Percentiles rank a stretch among this genome's conserved stretches.
phyloP scores from a whole-genome alignment of 768 basidiomycete genomes.

The Mycena metata region DNA sequence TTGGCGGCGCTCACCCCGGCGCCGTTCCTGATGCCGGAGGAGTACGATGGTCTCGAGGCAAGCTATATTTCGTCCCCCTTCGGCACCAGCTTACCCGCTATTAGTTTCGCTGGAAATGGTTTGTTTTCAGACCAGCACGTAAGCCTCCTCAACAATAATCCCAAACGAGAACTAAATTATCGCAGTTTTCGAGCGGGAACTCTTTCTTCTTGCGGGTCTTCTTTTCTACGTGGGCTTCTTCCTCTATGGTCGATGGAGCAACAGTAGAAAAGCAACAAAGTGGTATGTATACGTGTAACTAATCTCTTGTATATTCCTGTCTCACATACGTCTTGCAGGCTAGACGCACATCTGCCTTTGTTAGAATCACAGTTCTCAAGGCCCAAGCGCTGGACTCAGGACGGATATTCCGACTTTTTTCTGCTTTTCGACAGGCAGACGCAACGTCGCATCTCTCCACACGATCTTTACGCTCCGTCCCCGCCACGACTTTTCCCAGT shows the following conservation, averaged over 20 bases:
- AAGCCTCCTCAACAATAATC: conserved; percentile 43
- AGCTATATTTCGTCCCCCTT: neutral
- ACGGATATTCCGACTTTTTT: conserved; percentile 87
- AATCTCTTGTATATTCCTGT: conserved; percentile 31
- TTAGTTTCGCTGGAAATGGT: conserved; percentile 73
- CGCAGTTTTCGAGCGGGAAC: conserved; percentile 77
- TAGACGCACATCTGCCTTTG: conserved; percentile 68
- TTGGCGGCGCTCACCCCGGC: conserved; percentile 67
- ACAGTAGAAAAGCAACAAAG: conserved; percentile 69
- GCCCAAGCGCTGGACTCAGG: conserved; percentile 69
- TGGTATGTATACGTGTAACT: conserved; percentile 71
- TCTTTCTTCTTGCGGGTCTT: conserved; percentile 64
- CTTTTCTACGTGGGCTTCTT: conserved; percentile 69
- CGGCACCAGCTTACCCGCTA: neutral
- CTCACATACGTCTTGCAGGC: conserved; percentile 57
- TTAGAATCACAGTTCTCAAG: conserved; percentile 82
- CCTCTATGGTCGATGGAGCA: conserved; percentile 71
- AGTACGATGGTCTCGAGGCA: conserved; percentile 80
- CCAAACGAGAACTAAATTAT: conserved; percentile 20
- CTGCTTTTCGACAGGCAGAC: conserved; percentile 89
- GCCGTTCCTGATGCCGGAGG: conserved; percentile 62
- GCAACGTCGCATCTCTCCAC: conserved; percentile 82
- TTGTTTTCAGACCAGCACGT: conserved; percentile 88
- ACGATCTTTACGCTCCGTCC: conserved; percentile 83
- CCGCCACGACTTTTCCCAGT: conserved; percentile 85